Evolutionary conservation across 169 alveolate species (phyloP), one percentile per base, ranked within the genome.

Genomic region (Cryptosporidium parvum): DNA sequence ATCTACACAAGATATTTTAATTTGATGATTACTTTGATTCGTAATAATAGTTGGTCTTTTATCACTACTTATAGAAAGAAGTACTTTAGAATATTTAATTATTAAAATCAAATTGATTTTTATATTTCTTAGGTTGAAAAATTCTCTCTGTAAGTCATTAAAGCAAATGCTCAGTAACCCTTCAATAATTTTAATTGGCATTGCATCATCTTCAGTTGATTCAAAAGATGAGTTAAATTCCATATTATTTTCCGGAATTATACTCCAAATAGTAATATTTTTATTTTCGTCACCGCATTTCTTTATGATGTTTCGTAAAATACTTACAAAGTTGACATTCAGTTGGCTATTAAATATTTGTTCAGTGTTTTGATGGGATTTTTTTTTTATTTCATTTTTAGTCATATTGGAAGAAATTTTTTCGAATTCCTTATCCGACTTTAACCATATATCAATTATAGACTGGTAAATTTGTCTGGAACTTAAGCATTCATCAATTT

Each of bases 1-100:
- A 29, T 80, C 75, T 26, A 80, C 8, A 80, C 75, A 80, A 7
- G 89, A 58, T 61, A 80, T 48, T 42, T 59, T 61, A 26, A 62
- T 29, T 52, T 72, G 85, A 16, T 35, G 31, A 51, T 59, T 73
- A 3, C 61, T 59, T 59, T 59, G 86, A 12, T 73, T 73, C 18
- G 86, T 37, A 16, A 59, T 33, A 73, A 73, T 23, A 53, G 58
- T 59, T 2, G 86, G 86, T 29, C 16, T 51, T 37, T 56, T 73
- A 18, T 23, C 53, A 69, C 9, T 44, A 2, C 26, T 69, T 21
- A 37, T 33, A 0, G 29, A 18, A 21, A 33, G n/a, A 53, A 52
- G 26, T n/a, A 12, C 29, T 1, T 33, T 33, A 2, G 86, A 42
- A 73, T 73, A 31, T 33, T 59, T 42, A 45, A 73, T 31, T 12